A percentile compares a stretch with the other conserved stretches of the same genome.
Conservation (phyloP, 108 stramenopile species). For the Ochromonas danica region DNA sequence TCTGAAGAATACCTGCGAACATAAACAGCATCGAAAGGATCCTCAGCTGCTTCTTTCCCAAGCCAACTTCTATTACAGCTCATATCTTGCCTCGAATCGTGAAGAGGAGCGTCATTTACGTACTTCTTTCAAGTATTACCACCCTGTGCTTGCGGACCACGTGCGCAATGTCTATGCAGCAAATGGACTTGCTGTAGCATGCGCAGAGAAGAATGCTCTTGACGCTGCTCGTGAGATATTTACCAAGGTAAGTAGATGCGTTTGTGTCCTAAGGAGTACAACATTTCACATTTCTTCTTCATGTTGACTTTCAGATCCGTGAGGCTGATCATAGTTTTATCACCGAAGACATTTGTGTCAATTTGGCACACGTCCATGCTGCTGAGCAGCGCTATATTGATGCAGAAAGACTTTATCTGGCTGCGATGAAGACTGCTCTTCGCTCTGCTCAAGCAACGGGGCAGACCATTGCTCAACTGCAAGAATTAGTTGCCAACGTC, state of each 20-base stretch:
- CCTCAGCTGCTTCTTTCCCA: not conserved
- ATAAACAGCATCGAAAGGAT: too few relatives aligned
- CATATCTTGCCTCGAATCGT: too few relatives aligned
- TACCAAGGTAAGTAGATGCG: slow-evolving; percentile 20
- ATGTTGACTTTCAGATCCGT: too few relatives aligned
- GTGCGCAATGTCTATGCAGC: slow-evolving; percentile 27
- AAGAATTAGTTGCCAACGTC: not conserved
- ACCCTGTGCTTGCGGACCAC: not conserved
- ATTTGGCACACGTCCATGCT: not conserved
- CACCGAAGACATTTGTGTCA: not conserved
- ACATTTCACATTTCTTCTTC: too few relatives aligned
- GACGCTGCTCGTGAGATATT: slow-evolving; percentile 18
- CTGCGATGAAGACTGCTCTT: not conserved
- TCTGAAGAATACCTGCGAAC: too few relatives aligned
- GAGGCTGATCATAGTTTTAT: too few relatives aligned
- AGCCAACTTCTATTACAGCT: not conserved
- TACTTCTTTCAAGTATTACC: slow-evolving; percentile 26
- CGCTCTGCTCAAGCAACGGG: not conserved
- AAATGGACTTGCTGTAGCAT: slow-evolving; percentile 23
- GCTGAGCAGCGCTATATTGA: not conserved
- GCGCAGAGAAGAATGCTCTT: slow-evolving; percentile 3
- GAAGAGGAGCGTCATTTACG: too few relatives aligned
- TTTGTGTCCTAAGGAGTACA: too few relatives aligned
- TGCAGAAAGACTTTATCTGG: not conserved
- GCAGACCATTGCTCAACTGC: not conserved